These are phyloP conservation scores for Vitis hybrid DNA, from an alignment of 177 flowering plant species.

Conservation along the genomic window DNA sequence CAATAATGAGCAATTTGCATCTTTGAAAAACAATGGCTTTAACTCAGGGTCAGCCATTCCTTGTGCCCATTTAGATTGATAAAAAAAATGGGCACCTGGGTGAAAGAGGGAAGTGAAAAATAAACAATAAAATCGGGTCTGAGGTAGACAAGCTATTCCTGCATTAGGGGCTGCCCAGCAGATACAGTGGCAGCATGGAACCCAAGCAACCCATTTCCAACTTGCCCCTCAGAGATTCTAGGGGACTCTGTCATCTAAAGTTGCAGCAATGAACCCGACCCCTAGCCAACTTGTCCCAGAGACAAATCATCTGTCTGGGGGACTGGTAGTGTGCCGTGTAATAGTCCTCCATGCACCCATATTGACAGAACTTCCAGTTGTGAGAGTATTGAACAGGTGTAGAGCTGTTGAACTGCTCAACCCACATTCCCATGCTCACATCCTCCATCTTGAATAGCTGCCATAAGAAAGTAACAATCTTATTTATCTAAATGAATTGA, in stretches of 20 bases:
- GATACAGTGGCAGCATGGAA: too few species aligned
- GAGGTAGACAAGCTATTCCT: too few species aligned
- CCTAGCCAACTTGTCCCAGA: slow-evolving; percentile 63
- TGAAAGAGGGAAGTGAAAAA: too few species aligned
- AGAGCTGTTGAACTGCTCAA: slow-evolving; percentile 65
- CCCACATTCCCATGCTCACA: slow-evolving; percentile 94
- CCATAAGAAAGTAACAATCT: slow-evolving; percentile 6
- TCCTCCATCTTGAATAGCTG: slow-evolving; percentile 88
- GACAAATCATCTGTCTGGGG: slow-evolving; percentile 79
- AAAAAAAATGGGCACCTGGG: too few species aligned
- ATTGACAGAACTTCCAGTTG: slow-evolving; percentile 73
- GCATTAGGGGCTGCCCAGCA: too few species aligned
- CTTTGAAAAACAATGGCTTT: not conserved
- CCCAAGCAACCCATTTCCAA: too few species aligned
- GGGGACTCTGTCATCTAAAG: slow-evolving; percentile 40
- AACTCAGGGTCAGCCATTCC: not conserved
- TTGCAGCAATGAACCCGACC: slow-evolving; percentile 70
- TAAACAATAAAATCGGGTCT: too few species aligned
- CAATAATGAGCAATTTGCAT: slow-evolving; percentile 4
- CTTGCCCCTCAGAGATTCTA: too few species aligned
- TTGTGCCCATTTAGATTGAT: not conserved
- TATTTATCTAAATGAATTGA: not conserved
- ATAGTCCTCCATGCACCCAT: slow-evolving; percentile 67
- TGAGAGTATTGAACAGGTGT: slow-evolving; percentile 58
- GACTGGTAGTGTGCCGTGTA: slow-evolving; percentile 82